These are phyloP conservation scores for Fragaria iinumae DNA, from an alignment of 306 rosid genomes.

Conservation along the genomic window DNA sequence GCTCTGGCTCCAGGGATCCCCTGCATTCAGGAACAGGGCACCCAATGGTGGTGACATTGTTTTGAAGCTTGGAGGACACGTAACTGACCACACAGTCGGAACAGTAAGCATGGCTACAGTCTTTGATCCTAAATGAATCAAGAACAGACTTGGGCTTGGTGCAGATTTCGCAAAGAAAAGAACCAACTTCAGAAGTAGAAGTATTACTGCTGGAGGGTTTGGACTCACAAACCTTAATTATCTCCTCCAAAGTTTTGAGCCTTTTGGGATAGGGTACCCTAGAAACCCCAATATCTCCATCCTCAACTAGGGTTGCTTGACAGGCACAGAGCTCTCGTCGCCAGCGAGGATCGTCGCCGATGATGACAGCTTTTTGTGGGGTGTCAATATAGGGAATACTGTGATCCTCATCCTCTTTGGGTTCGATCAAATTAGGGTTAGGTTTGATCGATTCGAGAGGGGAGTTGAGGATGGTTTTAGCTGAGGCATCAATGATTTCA, in stretches of 20 bases:
- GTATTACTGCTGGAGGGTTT: not conserved
- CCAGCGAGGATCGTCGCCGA: not conserved
- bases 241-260: not conserved
- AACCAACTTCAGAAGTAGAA: not conserved
- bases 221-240: not conserved
- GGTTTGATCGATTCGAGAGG: not conserved
- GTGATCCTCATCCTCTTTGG: not conserved
- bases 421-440: not conserved
- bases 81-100: constrained; percentile 44
- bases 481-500: not conserved
- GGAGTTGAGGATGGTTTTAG: not conserved
- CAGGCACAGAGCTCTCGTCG: not conserved
- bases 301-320: not conserved
- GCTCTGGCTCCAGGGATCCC: constrained; percentile 30
- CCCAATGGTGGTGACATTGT: constrained; percentile 17
- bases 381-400: not conserved
- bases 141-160: not conserved
- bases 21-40: constrained; percentile 50
- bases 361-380: not conserved
- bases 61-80: constrained; percentile 42
- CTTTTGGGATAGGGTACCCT: not conserved
- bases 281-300: not conserved
- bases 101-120: constrained; percentile 50
- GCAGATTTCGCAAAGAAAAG: constrained; percentile 29
- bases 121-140: constrained; percentile 1